Percentiles rank a stretch among this genome's conserved stretches.
These are phyloP conservation scores for Saccharomyces pastorianus DNA, from an alignment of 1,139 yeast genomes.

Conservation along the genomic window DNA sequence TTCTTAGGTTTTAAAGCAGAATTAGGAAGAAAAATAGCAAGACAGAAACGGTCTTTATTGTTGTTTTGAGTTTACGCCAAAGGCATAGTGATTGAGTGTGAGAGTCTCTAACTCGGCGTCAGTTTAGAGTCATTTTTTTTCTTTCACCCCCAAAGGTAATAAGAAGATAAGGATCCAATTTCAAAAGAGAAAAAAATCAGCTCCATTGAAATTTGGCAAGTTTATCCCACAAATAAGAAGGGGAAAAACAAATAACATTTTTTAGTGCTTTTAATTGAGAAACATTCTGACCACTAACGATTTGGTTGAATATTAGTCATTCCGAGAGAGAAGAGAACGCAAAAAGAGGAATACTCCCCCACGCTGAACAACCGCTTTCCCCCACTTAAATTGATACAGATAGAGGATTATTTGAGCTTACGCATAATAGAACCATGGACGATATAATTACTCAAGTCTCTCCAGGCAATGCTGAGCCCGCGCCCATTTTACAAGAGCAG, in stretches of 20 bases:
- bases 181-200: not conserved
- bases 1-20: not conserved
- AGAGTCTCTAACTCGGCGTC: not conserved
- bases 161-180: not conserved
- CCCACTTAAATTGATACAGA: not conserved
- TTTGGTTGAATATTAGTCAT: not conserved
- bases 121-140: not conserved
- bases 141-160: not conserved
- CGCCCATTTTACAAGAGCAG: not conserved
- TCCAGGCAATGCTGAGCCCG: conserved; percentile 31
- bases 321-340: not conserved
- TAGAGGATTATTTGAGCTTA: not conserved
- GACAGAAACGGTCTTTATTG: not conserved
- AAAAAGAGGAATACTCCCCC: not conserved
- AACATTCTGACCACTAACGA: not conserved
- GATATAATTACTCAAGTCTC: conserved; percentile 59
- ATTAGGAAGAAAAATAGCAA: not conserved
- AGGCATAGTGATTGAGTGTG: not conserved
- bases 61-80: not conserved
- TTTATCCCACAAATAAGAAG: not conserved
- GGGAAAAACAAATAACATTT: not conserved
- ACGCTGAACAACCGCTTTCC: not conserved
- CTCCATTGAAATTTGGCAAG: not conserved
- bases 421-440: conserved; percentile 15
- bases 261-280: not conserved